Evolutionary conservation across 768 basidiomycete genomes (phyloP), one percentile per base, ranked within the genome.

Genomic region (Leccinum disarticulatum): DNA sequence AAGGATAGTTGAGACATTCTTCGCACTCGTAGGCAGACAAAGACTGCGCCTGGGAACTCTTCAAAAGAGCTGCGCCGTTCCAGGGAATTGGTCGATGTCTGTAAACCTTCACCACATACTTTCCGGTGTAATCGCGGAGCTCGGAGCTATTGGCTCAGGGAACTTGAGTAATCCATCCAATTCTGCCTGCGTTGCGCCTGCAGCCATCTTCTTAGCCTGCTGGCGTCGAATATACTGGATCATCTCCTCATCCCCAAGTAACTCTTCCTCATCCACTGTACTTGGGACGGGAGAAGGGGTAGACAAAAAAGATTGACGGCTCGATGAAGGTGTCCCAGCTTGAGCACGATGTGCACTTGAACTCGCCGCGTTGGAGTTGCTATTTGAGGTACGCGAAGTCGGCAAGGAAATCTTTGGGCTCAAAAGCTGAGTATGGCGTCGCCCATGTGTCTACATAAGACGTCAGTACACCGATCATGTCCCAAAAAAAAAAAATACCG

Each of bases 221-320:
- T 97, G 92, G 27, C 95, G 84, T 64, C 86, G 85, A 63, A 98
- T 91, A 74, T 96, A 99, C 59, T 90, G 88, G 68, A 91, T 75
- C 97, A 99, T 99, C 77, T 99, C 97, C 61, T 97, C 95, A 69
- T 99, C 97, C 15, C 92, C 97, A 17, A 90, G 76, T 7, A 89
- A 54, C 71, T 95, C 92, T 62, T 95, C 93, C 60, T 95, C 95
- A 59, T 93, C 93, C 3, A 90, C 78, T 3, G 83, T 78, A 64
- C 85, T 87, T 28, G 88, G 87, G 6, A 83, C 85, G 0, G 95
- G 94, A 2, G 95, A 96, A 3, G 93, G 91, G 2, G 91, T 92
- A 4, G 90, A 93, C 25, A 88, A 73, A 22, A 88, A 73, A 22
- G 90, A 90, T 60, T 90, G 86, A 36, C 88, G 82, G 66, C 87